A percentile compares a stretch with the other conserved stretches of the same genome.
Evolutionary conservation across 352 stramenopile genomes (phyloP).

Genomic region (Phytophthora meadii): DNA sequence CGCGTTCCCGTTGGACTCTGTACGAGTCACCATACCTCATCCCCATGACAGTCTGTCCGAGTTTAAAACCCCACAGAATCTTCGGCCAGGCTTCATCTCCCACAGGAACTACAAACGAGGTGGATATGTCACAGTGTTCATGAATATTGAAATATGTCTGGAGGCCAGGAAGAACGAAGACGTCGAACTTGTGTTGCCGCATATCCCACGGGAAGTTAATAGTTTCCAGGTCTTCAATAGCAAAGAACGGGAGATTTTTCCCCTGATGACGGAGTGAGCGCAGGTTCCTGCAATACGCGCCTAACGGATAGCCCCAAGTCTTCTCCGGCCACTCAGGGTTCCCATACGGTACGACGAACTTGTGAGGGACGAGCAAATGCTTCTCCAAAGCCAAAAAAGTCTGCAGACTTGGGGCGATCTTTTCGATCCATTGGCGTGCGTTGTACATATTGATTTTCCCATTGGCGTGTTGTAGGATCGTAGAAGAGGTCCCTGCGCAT

Average conservation of each 20-base stretch:
- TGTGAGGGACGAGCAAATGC: conserved; percentile 40
- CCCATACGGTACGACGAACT: conserved; percentile 48
- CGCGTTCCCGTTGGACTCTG: conserved; percentile 12
- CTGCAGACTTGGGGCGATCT: conserved; percentile 32
- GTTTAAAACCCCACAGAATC: conserved; percentile 40
- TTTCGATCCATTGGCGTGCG: conserved; percentile 29
- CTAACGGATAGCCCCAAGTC: conserved; percentile 47
- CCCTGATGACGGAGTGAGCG: conserved; percentile 18
- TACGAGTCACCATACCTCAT: conserved; percentile 32
- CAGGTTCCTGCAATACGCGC: conserved; percentile 35
- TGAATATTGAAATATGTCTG: conserved; percentile 40
- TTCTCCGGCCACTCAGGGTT: conserved; percentile 37
- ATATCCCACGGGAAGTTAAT: conserved; percentile 56
- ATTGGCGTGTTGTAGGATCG: not conserved
- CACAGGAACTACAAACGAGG: conserved; percentile 42
- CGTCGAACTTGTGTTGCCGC: conserved; percentile 44
- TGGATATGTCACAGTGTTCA: conserved; percentile 42
- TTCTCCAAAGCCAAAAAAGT: conserved; percentile 42
- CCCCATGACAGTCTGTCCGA: conserved; percentile 56
- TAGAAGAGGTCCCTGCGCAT: conserved; percentile 10
- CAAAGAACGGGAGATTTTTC: conserved; percentile 27
- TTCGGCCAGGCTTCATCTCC: conserved; percentile 35
- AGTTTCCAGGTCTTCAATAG: conserved; percentile 34
- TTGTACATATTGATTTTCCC: conserved; percentile 20
- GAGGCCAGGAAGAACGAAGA: conserved; percentile 46